These are phyloP conservation scores for Sclerotinia sclerotiorum DNA, from an alignment of 2,329 filamentous ascomycete genomes.

Conservation along the genomic window DNA sequence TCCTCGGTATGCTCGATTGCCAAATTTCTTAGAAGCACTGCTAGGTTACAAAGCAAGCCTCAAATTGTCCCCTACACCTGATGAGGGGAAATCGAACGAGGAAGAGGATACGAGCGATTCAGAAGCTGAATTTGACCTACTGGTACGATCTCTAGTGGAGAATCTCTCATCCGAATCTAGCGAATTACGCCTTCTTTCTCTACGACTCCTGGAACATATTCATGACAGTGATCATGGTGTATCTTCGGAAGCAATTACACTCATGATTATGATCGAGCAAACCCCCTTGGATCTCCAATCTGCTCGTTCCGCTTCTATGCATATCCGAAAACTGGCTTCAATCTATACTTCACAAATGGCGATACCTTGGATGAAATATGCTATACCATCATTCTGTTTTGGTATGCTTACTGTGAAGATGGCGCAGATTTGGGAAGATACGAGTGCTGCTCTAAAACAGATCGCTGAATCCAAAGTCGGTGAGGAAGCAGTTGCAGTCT, in stretches of 20 bases:
- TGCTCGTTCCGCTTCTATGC: conserved; percentile 76
- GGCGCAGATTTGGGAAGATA: conserved; percentile 84
- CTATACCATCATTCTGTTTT: conserved; percentile 81
- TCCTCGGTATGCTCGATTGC: conserved; percentile 62
- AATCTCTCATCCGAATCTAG: conserved; percentile 78
- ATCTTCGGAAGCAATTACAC: conserved; percentile 52
- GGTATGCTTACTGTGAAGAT: conserved; percentile 85
- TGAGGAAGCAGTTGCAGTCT: conserved; percentile 68
- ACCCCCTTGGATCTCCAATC: conserved; percentile 76
- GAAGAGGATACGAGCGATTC: conserved; percentile 31
- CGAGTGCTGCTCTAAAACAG: conserved; percentile 70
- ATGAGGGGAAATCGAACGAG: conserved; percentile 19
- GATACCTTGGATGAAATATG: conserved; percentile 64
- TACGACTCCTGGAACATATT: conserved; percentile 69
- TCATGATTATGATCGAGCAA: conserved; percentile 78
- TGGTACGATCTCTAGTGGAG: conserved; percentile 64
- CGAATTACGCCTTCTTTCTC: conserved; percentile 67
- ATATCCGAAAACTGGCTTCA: conserved; percentile 69
- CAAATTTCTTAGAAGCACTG: conserved; percentile 65
- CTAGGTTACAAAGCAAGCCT: conserved; percentile 52
- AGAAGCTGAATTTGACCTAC: conserved; percentile 57
- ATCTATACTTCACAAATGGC: conserved; percentile 58
- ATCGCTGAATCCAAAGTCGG: conserved; percentile 69
- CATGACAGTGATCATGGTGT: conserved; percentile 50
- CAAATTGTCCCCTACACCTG: conserved; percentile 25